Evolutionary conservation across 2,329 filamentous ascomycete genomes (phyloP).

Genomic region (Lasiodiplodia sp.): DNA sequence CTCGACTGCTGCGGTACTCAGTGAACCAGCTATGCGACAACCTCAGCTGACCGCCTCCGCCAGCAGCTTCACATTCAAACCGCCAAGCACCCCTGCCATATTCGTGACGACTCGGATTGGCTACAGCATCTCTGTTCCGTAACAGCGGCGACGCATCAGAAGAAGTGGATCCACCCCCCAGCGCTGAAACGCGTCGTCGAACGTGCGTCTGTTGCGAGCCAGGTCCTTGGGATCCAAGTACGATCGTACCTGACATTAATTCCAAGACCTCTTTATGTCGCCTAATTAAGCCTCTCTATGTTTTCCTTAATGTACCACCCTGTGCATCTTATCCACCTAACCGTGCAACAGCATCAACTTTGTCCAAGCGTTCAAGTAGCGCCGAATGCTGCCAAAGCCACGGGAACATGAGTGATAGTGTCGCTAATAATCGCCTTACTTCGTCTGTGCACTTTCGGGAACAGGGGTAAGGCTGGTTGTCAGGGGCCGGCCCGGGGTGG

Average conservation of each 20-base stretch:
- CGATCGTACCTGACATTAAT: background rate
- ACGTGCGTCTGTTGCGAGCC: conserved; percentile 13
- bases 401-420: background rate
- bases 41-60: conserved; percentile 10
- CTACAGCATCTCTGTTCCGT: background rate
- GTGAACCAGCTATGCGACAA: background rate
- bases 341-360: background rate
- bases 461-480: conserved; percentile 14
- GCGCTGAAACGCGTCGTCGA: conserved; percentile 18
- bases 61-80: background rate
- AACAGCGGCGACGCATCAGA: background rate
- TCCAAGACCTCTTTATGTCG: background rate
- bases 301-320: background rate
- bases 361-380: background rate
- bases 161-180: conserved; percentile 2
- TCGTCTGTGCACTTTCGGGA: background rate
- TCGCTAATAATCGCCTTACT: background rate
- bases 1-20: background rate
- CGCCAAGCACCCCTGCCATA: background rate
- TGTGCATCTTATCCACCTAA: background rate
- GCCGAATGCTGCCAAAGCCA: background rate
- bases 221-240: conserved; percentile 4
- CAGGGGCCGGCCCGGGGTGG: conserved; percentile 20
- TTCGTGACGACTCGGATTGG: background rate
- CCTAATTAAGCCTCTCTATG: background rate